A percentile compares a stretch with the other conserved stretches of the same genome.
phyloP scores from a whole-genome alignment of 306 rosid species.

The Amphicarpaea edgeworthii region DNA sequence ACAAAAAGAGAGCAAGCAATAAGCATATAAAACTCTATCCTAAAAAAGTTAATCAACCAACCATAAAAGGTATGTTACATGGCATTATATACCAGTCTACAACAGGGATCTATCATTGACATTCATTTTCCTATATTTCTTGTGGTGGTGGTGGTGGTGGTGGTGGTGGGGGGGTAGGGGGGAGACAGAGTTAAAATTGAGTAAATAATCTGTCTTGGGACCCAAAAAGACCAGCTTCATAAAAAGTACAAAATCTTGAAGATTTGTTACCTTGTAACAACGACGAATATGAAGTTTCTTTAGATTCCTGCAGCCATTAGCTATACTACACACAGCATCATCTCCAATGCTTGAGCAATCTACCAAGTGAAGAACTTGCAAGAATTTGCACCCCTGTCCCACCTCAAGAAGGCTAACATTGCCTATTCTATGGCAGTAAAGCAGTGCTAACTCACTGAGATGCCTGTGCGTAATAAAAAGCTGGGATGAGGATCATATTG shows the following conservation, averaged over 20 bases:
- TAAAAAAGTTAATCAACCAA: neutral
- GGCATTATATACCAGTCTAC: neutral
- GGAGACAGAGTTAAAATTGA: slow-evolving; percentile 10
- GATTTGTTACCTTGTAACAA: slow-evolving; percentile 73
- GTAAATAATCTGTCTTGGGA: neutral
- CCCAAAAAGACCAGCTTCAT: neutral
- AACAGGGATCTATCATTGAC: neutral
- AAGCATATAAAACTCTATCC: slow-evolving; percentile 6
- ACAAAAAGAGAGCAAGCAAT: slow-evolving; percentile 14
- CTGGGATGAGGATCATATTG: slow-evolving; percentile 29
- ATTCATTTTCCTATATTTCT: slow-evolving; percentile 9
- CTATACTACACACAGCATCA: slow-evolving; percentile 77
- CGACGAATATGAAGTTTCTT: slow-evolving; percentile 87
- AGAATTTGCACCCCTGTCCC: slow-evolving; percentile 75
- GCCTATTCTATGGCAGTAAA: slow-evolving; percentile 82
- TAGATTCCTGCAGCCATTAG: slow-evolving; percentile 73
- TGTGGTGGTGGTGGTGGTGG: too few relatives aligned
- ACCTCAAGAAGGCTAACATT: slow-evolving; percentile 68
- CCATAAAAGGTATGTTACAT: slow-evolving; percentile 1
- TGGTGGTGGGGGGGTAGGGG: neutral
- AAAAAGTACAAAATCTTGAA: slow-evolving; percentile 15
- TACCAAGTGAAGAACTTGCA: slow-evolving; percentile 81
- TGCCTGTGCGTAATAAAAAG: slow-evolving; percentile 52
- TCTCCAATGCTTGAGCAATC: slow-evolving; percentile 86
- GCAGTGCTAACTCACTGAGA: slow-evolving; percentile 72